Base-by-base conservation (phyloP, 2,329 filamentous ascomycete species). In the Microdochium paspali region DNA sequence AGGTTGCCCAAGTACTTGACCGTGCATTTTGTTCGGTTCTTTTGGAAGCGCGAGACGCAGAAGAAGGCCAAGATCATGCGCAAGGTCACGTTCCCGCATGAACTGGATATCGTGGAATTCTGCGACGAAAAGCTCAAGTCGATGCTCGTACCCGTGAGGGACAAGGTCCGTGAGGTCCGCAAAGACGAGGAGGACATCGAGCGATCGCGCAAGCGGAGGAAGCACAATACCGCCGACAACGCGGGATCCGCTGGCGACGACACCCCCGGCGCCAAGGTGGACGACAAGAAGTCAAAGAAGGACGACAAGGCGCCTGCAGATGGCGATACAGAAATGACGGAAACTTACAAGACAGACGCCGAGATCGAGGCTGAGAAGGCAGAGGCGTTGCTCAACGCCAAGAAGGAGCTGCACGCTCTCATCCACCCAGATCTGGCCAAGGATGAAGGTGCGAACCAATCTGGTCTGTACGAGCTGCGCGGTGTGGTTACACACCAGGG, bases 11-110 rank as follows among this genome's bases (percentile, higher is more conserved):
- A 95, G 66, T 96, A 98, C 64, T 77, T 98, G 42, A 93, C 93
- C 0, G 88, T 98, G 3, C 93, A 98, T 67, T 95, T 98, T 64
- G 87, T 98, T 48, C 88, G 93, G 54, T 98, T 98, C 71, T 96
- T 91, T 72, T 98, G 93, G 93, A 91, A 95, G 62, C 82, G 85
- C 44, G 89, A 95, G 56, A 90, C 88, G 3, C 85, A 94, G 67
- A 97, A 97, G 74, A 98, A 98, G 76, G 90, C 91, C 55, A 98
- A 98, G 77, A 98, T 98, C 58, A 91, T 98, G 87, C 87, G 90
- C 63, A 98, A 97, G 70, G 93, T 98, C 49, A 91, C 89, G 0
- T 98, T 98, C 63, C 91, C 91, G 6, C 83, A 87, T 45, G 93
- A 98, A 67, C 73, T 98, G 28, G 93, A 98, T 60, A 82, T 88